phyloP scores from a whole-genome alignment of 805 yeast species.

The Saturnispora bothae region DNA sequence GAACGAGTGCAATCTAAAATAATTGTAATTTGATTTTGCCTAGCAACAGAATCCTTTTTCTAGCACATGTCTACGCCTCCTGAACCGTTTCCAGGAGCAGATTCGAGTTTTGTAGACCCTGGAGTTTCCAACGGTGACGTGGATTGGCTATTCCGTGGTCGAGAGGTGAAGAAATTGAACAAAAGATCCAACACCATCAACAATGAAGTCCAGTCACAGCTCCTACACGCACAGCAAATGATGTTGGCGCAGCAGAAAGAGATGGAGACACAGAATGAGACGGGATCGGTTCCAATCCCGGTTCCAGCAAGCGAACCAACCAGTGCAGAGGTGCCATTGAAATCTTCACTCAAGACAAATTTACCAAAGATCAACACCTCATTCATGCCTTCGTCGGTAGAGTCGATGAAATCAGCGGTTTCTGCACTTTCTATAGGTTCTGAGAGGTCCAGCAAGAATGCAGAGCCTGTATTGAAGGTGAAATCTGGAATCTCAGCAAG shows the following conservation, averaged over 20 bases:
- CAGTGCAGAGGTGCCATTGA: constrained; percentile 7
- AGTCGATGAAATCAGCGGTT: constrained; percentile 1
- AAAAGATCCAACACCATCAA: constrained; percentile 29
- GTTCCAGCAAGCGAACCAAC: constrained; percentile 1
- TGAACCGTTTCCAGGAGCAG: constrained; percentile 5
- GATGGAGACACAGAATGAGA: neutral
- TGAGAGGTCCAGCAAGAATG: neutral
- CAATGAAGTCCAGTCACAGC: constrained; percentile 24
- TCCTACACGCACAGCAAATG: constrained; percentile 22
- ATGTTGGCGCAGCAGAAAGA: constrained; percentile 13
- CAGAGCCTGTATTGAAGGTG: neutral
- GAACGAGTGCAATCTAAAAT: too few relatives aligned
- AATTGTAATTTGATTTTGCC: too few relatives aligned
- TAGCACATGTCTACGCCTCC: neutral
- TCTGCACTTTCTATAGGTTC: constrained; percentile 1
- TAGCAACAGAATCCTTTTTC: too few relatives aligned
- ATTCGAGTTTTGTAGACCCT: constrained; percentile 20
- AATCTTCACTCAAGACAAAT: constrained; percentile 9
- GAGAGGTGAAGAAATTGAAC: constrained; percentile 43
- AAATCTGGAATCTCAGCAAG: neutral
- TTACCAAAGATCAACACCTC: constrained; percentile 3
- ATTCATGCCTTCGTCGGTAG: constrained; percentile 2
- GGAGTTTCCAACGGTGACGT: constrained; percentile 69
- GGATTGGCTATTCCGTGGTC: constrained; percentile 80
- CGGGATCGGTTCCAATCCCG: constrained; percentile 4